phyloP scores from a whole-genome alignment of 2,329 filamentous ascomycete genomes.

The Nemania abortiva region DNA sequence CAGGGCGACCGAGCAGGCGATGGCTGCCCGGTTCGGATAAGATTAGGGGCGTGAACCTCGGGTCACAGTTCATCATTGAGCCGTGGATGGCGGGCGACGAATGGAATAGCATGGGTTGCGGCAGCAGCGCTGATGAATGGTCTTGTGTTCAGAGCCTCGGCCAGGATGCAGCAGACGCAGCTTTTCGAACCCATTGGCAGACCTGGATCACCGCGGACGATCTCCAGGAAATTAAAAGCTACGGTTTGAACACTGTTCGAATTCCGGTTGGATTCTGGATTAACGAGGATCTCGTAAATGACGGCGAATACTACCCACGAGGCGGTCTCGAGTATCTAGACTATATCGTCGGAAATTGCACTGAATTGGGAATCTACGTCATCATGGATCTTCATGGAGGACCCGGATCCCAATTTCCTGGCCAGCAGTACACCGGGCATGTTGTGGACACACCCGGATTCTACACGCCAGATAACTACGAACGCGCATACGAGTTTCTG shows the following conservation, averaged over 20 bases:
- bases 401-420: conserved; percentile 57
- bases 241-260: conserved; percentile 62
- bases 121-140: conserved; percentile 57
- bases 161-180: conserved; percentile 58
- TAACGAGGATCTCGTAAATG: conserved; percentile 58
- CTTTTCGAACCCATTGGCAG: conserved; percentile 61
- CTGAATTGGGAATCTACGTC: conserved; percentile 59
- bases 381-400: conserved; percentile 64
- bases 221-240: conserved; percentile 57
- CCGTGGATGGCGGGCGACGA: conserved; percentile 61
- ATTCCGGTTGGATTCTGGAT: conserved; percentile 66
- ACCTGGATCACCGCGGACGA: conserved; percentile 61
- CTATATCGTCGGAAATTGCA: conserved; percentile 59
- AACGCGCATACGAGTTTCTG: conserved; percentile 62
- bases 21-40: conserved; percentile 38
- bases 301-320: conserved; percentile 56
- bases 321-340: conserved; percentile 60
- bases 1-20: conserved; percentile 13
- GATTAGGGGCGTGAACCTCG: conserved; percentile 61
- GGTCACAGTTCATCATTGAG: conserved; percentile 63
- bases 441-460: conserved; percentile 56
- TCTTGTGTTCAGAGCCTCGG: conserved; percentile 61
- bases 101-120: conserved; percentile 63
- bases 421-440: conserved; percentile 59
- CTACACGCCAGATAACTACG: conserved; percentile 63